phyloP scores from a whole-genome alignment of 2,329 filamentous ascomycete genomes.

The Penicillium glabrum region DNA sequence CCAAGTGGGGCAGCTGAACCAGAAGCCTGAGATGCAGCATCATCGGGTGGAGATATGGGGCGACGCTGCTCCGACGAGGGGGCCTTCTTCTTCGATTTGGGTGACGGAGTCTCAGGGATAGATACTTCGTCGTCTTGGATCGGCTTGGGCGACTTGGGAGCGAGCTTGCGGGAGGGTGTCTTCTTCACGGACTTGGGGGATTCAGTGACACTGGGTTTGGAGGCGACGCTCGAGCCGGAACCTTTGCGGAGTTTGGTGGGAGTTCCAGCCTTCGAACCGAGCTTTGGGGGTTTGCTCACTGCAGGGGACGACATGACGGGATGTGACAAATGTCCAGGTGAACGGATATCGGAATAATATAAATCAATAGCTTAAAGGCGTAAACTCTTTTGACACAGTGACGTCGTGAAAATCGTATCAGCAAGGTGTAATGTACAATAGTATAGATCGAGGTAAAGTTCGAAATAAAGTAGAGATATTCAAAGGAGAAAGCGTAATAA shows the following conservation, averaged over 20 bases:
- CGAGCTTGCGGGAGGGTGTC: conserved; percentile 24
- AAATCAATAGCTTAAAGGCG: background rate
- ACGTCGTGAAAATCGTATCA: conserved; percentile 14
- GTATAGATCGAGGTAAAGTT: conserved; percentile 1
- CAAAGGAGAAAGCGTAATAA: background rate
- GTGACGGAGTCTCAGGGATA: conserved; percentile 23
- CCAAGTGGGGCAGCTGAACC: conserved; percentile 25
- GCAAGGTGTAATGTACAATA: conserved; percentile 5
- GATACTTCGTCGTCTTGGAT: conserved; percentile 20
- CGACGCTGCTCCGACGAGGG: conserved; percentile 25
- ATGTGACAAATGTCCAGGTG: background rate
- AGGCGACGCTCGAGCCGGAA: conserved; percentile 23
- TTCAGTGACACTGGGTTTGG: conserved; percentile 14
- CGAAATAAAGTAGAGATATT: background rate
- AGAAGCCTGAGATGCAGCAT: conserved; percentile 27
- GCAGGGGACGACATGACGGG: conserved; percentile 18
- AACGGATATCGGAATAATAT: background rate
- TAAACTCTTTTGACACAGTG: background rate
- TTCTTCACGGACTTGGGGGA: conserved; percentile 21
- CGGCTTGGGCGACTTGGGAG: conserved; percentile 21
- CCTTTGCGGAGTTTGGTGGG: conserved; percentile 21
- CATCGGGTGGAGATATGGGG: conserved; percentile 21
- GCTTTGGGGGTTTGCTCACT: conserved; percentile 19
- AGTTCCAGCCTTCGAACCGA: conserved; percentile 21
- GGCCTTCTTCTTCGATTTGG: conserved; percentile 22